Conservation (phyloP, 2,329 filamentous ascomycete genomes). For the Clonostachys rhizophaga region DNA sequence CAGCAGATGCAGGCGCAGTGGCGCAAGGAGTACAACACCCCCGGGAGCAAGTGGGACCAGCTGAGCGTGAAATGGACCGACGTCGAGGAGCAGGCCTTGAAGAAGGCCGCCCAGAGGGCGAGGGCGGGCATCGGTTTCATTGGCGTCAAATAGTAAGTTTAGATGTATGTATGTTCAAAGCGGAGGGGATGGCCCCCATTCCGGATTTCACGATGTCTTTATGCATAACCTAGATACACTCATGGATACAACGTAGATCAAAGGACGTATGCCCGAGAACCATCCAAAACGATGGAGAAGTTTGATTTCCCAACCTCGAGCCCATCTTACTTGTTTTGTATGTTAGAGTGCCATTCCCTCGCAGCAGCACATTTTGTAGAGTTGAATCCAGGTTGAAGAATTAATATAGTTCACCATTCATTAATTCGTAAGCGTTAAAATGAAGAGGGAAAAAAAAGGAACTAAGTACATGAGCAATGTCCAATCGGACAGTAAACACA, state of each 20-base stretch:
- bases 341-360: too few species aligned
- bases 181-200: neutral
- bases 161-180: neutral
- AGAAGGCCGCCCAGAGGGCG: slow-evolving; percentile 49
- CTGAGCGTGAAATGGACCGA: slow-evolving; percentile 66
- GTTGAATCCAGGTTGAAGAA: too few species aligned
- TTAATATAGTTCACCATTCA: too few species aligned
- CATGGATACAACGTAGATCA: too few species aligned
- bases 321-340: too few species aligned
- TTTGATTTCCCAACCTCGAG: too few species aligned
- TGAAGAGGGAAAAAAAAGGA: neutral
- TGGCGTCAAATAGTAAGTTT: slow-evolving; percentile 48
- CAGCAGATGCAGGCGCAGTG: slow-evolving; percentile 57
- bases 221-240: neutral
- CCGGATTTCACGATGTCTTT: neutral
- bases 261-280: too few species aligned
- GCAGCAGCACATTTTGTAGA: too few species aligned
- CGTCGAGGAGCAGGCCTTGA: slow-evolving; percentile 58
- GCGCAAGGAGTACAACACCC: slow-evolving; percentile 60
- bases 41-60: slow-evolving; percentile 61
- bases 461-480: neutral
- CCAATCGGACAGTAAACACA: too few species aligned
- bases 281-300: too few species aligned
- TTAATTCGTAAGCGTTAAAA: neutral
- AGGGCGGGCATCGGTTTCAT: slow-evolving; percentile 62